phyloP scores from a whole-genome alignment of 75 land plant genomes.

The Picea sitchensis region DNA sequence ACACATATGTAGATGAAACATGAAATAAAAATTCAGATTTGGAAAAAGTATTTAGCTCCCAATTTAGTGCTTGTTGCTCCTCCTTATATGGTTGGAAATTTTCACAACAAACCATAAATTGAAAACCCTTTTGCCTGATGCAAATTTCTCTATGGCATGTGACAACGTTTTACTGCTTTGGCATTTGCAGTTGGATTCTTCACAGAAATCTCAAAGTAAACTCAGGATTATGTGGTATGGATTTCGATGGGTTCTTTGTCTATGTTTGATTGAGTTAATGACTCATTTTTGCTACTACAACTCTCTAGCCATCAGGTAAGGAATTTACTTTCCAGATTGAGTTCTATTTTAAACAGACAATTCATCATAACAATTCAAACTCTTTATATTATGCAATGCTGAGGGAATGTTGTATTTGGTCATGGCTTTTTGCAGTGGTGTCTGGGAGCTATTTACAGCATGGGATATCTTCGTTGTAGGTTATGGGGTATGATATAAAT shows the following conservation, averaged over 20 bases:
- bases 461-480: conserved; percentile 82
- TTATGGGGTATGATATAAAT: conserved; percentile 74
- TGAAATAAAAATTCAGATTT: too few species aligned
- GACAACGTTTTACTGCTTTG: not conserved
- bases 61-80: too few species aligned
- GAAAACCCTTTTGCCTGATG: too few species aligned
- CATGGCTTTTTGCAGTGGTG: conserved; percentile 45
- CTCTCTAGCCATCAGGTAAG: conserved; percentile 87
- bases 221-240: conserved; percentile 61
- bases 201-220: conserved; percentile 52
- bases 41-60: too few species aligned
- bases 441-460: conserved; percentile 74
- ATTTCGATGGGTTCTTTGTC: conserved; percentile 64
- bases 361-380: not conserved
- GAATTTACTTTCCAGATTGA: not conserved
- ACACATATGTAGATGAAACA: too few species aligned
- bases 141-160: not conserved
- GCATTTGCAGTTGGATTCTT: conserved; percentile 63
- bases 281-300: conserved; percentile 87
- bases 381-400: not conserved
- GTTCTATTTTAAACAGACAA: not conserved
- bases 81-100: too few species aligned
- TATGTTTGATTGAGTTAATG: conserved; percentile 84
- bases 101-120: too few species aligned
- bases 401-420: not conserved